Percentiles rank a stretch among this genome's conserved stretches.
Evolutionary conservation across 2,329 filamentous ascomycete species (phyloP).

Genomic region (Hypoxylon sp.): DNA sequence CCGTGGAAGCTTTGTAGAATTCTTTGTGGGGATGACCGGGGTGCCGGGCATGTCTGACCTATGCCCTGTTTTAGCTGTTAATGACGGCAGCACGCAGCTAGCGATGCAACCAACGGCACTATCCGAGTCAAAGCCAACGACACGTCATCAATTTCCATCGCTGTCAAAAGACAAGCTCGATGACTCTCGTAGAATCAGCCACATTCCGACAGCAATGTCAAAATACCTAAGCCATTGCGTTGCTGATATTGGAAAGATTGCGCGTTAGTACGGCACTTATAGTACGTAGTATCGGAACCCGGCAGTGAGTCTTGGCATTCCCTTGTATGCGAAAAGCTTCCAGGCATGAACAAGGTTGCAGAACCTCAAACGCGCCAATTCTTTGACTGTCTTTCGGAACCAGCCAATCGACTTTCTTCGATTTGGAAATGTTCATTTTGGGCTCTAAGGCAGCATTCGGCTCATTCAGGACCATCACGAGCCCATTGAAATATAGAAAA

Average conservation of each 20-base stretch:
- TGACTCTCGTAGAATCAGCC: conserved; percentile 22
- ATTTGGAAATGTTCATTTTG: not conserved
- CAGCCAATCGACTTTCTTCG: not conserved
- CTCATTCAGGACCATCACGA: not conserved
- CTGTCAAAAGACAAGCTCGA: not conserved
- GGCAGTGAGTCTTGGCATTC: conserved; percentile 27
- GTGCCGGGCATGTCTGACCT: conserved; percentile 29
- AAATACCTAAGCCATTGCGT: conserved; percentile 8
- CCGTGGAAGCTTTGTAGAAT: conserved; percentile 11
- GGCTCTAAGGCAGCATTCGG: not conserved
- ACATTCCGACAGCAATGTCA: conserved; percentile 8
- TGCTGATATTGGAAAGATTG: conserved; percentile 2
- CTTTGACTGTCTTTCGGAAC: conserved; percentile 12
- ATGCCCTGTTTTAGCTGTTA: conserved; percentile 40
- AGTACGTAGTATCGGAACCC: conserved; percentile 10
- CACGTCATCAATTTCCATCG: conserved; percentile 45
- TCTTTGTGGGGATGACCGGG: conserved; percentile 33
- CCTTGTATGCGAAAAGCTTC: conserved; percentile 9
- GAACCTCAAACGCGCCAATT: conserved; percentile 29
- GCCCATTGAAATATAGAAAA: not conserved
- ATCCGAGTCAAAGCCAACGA: conserved; percentile 45
- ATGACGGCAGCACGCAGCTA: conserved; percentile 42
- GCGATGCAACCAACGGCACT: conserved; percentile 26
- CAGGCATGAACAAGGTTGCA: conserved; percentile 11
- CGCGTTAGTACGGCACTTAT: not conserved